These are phyloP conservation scores for Trichothecium sympodiale DNA, from an alignment of 2,329 filamentous ascomycete genomes.

Conservation along the genomic window DNA sequence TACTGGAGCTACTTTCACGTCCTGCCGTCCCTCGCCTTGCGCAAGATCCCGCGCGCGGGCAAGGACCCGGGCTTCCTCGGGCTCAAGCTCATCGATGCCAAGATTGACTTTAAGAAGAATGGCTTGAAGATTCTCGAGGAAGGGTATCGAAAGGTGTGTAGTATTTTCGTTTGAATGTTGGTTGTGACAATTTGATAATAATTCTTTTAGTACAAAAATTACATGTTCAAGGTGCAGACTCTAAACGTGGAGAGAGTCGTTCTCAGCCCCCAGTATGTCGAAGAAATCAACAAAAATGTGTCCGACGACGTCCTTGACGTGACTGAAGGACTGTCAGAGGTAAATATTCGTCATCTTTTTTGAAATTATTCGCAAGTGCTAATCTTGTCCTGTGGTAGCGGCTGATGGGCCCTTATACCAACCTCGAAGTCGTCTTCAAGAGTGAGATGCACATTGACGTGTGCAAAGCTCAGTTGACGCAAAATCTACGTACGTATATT, in stretches of 20 bases:
- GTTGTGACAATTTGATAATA: background rate
- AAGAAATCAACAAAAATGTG: slow-evolving; percentile 5
- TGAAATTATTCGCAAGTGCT: too few species aligned
- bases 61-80: slow-evolving; percentile 4
- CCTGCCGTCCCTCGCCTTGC: slow-evolving; percentile 1
- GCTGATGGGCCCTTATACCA: slow-evolving; percentile 4
- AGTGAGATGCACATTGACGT: slow-evolving; percentile 5
- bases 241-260: slow-evolving; percentile 4
- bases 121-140: slow-evolving; percentile 3
- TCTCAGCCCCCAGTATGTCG: slow-evolving; percentile 3
- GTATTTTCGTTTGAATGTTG: background rate
- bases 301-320: slow-evolving; percentile 2
- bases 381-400: background rate
- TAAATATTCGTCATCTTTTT: background rate
- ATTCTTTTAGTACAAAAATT: slow-evolving; percentile 1
- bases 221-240: slow-evolving; percentile 4
- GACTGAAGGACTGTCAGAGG: slow-evolving; percentile 4
- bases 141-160: slow-evolving; percentile 2
- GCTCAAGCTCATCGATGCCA: slow-evolving; percentile 1
- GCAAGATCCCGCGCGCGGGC: slow-evolving; percentile 2
- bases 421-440: slow-evolving; percentile 4
- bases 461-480: slow-evolving; percentile 3
- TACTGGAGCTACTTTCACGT: slow-evolving; percentile 1
- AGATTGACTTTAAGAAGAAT: slow-evolving; percentile 3
- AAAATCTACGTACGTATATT: slow-evolving; percentile 3